Base-by-base conservation (phyloP, 192 early-diverging fungal species). In the Phycomyces blakesleeanus region DNA sequence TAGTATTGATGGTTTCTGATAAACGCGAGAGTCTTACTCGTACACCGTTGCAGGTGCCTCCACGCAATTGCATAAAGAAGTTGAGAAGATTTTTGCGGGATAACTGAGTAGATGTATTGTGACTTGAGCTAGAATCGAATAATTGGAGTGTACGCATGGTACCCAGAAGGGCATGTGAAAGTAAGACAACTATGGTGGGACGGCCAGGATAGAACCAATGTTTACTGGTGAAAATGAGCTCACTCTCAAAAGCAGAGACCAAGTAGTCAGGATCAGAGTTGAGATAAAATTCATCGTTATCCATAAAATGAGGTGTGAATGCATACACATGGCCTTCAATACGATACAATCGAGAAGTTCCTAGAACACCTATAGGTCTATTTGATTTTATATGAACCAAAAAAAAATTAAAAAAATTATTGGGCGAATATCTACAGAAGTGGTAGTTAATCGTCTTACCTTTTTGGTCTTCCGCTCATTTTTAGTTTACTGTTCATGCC, bases 251-350 rank as follows among this genome's bases (percentile, higher is more conserved):
- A 34, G 83, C 68, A 50, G 84, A 87, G n/a, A 92, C 85, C 44
- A 93, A 55, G 60, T 92, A 92, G 65, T 92, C 87, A 22, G 86
- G 86, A 70, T 93, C 92, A 54, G 82, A 83, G 14, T 85, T 88
- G 18, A 92, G 76, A 66, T 93, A 93, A 65, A 89, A 93, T 72
- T 93, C 90, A 57, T 89, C 86, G 52, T 82, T 84, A 64, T 93
- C 88, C 84, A 93, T 87, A 69, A 93, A 93, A 54, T 91, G 85
- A 27, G 92, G 92, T 5, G 88, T 82, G 63, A 93, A 93, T 3
- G 89, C 84, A 67, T 93, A 93, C 16, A 93, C 62, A 16, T 85
- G 78, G 0, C 92, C 92, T 63, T 92, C 86, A 12, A 90, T 88
- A 22, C 88, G 82, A 72, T 92, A 93, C 10, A 93, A 70, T 50